Percentiles rank a stretch among this genome's conserved stretches.
These are phyloP conservation scores for Calcarisporium arbuscula DNA, from an alignment of 2,329 filamentous ascomycete genomes.

Conservation along the genomic window DNA sequence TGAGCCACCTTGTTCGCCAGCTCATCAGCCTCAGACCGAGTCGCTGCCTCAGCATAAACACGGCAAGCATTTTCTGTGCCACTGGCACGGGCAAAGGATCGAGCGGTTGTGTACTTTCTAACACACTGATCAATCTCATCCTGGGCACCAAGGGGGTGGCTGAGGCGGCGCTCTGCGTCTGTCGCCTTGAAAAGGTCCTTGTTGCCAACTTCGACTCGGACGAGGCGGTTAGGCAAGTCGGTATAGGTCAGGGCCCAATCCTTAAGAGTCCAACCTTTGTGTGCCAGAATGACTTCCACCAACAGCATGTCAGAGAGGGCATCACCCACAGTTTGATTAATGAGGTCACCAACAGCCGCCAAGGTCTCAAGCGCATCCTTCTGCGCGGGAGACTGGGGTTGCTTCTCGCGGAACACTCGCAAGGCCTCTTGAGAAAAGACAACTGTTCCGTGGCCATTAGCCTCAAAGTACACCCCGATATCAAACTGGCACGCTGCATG, in stretches of 20 bases:
- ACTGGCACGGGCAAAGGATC: slow-evolving; percentile 85
- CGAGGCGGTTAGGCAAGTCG: slow-evolving; percentile 91
- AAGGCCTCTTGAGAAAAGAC: slow-evolving; percentile 85
- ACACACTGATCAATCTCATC: slow-evolving; percentile 81
- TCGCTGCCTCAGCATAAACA: slow-evolving; percentile 92
- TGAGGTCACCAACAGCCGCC: slow-evolving; percentile 75
- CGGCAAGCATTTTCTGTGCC: slow-evolving; percentile 95
- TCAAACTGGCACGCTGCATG: slow-evolving; percentile 95
- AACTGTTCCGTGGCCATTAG: slow-evolving; percentile 94
- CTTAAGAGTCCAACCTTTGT: slow-evolving; percentile 84
- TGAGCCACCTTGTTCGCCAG: slow-evolving; percentile 76
- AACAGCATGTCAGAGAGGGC: slow-evolving; percentile 93
- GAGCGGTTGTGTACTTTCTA: slow-evolving; percentile 82
- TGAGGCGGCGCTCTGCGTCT: slow-evolving; percentile 84
- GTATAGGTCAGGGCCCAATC: slow-evolving; percentile 93
- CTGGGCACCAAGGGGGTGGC: slow-evolving; percentile 73
- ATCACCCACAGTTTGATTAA: slow-evolving; percentile 97
- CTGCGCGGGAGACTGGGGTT: slow-evolving; percentile 87
- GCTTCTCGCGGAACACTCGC: slow-evolving; percentile 67
- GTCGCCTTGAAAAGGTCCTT: slow-evolving; percentile 86
- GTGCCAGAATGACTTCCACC: slow-evolving; percentile 90
- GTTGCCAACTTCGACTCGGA: slow-evolving; percentile 82
- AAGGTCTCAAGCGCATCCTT: slow-evolving; percentile 84
- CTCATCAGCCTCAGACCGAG: slow-evolving; percentile 83
- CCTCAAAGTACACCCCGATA: slow-evolving; percentile 96